A percentile compares a stretch with the other conserved stretches of the same genome.
Evolutionary conservation across 2,329 filamentous ascomycete species (phyloP).

Genomic region (Grosmannia penicillata): DNA sequence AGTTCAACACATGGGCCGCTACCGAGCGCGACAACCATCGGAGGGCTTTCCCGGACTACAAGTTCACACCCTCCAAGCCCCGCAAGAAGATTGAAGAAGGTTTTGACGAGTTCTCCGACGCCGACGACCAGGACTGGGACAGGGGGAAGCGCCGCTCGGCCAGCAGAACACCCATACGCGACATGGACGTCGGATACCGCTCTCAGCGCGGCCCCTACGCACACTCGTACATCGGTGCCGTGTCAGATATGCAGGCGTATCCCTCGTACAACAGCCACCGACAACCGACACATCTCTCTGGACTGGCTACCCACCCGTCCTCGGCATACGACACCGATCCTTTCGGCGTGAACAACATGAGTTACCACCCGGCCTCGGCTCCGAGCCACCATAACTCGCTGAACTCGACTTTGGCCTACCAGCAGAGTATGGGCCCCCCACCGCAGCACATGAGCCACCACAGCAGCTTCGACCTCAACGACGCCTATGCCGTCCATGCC

Average conservation of each 20-base stretch:
- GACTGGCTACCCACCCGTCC: constrained; percentile 22
- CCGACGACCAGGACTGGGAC: constrained; percentile 24
- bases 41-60: constrained; percentile 77
- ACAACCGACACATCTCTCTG: constrained; percentile 20
- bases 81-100: constrained; percentile 24
- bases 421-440: not conserved
- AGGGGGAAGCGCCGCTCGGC: constrained; percentile 17
- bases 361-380: constrained; percentile 20
- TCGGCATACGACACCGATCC: constrained; percentile 20
- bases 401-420: not conserved
- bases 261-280: constrained; percentile 5
- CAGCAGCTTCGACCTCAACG: constrained; percentile 4
- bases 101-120: constrained; percentile 26
- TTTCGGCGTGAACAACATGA: constrained; percentile 12
- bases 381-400: constrained; percentile 7
- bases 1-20: constrained; percentile 66
- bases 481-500: not conserved
- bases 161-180: constrained; percentile 16
- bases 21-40: constrained; percentile 76
- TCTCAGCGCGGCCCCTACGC: constrained; percentile 7
- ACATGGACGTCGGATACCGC: constrained; percentile 17
- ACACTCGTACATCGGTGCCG: constrained; percentile 7
- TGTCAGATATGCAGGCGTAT: constrained; percentile 5
- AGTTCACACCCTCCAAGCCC: constrained; percentile 75
- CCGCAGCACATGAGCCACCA: constrained; percentile 3